Conservation (phyloP, 345 rosid species). For the Kernera saxatilis region DNA sequence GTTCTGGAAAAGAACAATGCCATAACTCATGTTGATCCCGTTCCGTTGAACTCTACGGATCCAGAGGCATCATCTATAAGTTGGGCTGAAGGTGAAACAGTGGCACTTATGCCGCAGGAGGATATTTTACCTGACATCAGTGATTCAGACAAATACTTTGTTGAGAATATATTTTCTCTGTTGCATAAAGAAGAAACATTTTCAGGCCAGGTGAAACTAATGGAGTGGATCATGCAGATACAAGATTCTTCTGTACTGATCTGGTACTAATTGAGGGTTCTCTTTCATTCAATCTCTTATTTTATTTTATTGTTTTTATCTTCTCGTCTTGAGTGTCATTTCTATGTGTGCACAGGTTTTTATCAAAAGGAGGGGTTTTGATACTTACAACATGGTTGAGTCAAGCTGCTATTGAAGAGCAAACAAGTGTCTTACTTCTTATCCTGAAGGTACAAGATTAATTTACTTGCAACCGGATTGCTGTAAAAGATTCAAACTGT, state of each 20-base stretch:
- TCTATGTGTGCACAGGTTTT: conserved; percentile 54
- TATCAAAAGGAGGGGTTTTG: conserved; percentile 85
- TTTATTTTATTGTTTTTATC: not conserved
- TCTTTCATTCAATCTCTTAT: not conserved
- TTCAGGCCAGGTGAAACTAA: conserved; percentile 81
- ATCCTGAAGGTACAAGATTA: conserved; percentile 53
- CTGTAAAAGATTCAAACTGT: not conserved
- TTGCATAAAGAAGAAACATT: conserved; percentile 83
- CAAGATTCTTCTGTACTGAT: conserved; percentile 63
- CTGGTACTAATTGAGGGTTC: conserved; percentile 48
- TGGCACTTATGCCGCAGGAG: conserved; percentile 47
- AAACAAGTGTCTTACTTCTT: conserved; percentile 65
- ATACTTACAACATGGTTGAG: conserved; percentile 91
- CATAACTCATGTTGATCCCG: conserved; percentile 16
- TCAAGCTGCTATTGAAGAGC: conserved; percentile 86
- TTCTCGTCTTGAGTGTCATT: not conserved
- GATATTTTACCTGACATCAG: conserved; percentile 53
- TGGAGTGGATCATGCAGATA: conserved; percentile 92
- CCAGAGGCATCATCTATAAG: conserved; percentile 38
- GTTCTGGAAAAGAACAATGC: conserved; percentile 18
- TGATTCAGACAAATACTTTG: conserved; percentile 64
- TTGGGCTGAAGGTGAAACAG: conserved; percentile 44
- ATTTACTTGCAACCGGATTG: not conserved
- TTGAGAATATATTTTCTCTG: conserved; percentile 58
- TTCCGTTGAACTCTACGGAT: conserved; percentile 29